These are phyloP conservation scores for Acidiella bohemica DNA, from an alignment of 495 filamentous ascomycete genomes.

Conservation along the genomic window DNA sequence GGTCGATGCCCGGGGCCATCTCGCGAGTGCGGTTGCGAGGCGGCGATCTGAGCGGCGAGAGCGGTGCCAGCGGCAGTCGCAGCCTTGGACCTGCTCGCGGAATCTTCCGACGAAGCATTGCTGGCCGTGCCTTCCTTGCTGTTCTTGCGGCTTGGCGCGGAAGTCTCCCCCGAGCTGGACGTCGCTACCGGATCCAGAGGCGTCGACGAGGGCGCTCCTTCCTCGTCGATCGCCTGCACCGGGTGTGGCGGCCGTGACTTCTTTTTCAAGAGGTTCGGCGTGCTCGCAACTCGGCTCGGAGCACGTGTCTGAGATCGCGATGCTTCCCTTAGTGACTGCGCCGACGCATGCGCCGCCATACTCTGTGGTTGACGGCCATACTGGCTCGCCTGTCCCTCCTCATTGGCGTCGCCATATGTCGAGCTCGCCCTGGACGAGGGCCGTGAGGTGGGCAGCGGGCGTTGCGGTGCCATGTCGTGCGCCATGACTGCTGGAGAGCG, in stretches of 20 bases:
- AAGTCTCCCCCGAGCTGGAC: slow-evolving; percentile 1
- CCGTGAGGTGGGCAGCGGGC: slow-evolving; percentile 5
- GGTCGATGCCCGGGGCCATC: slow-evolving; percentile 1
- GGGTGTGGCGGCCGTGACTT: slow-evolving; percentile 4
- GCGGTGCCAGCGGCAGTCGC: slow-evolving; percentile 9
- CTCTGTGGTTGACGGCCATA: slow-evolving; percentile 6
- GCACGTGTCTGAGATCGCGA: background rate
- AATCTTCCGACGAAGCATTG: background rate
- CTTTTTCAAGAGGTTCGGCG: slow-evolving; percentile 10
- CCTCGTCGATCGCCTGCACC: background rate
- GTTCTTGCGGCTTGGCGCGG: slow-evolving; percentile 3
- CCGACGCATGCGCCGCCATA: slow-evolving; percentile 17
- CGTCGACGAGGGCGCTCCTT: background rate
- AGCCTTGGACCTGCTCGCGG: background rate
- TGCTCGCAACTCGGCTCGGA: slow-evolving; percentile 7
- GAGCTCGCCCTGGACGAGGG: slow-evolving; percentile 7
- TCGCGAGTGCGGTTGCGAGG: background rate
- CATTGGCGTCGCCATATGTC: background rate
- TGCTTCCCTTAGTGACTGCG: slow-evolving; percentile 15
- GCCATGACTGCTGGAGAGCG: too few relatives aligned
- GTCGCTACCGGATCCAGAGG: slow-evolving; percentile 1
- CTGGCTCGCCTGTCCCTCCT: slow-evolving; percentile 6
- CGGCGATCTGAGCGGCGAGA: slow-evolving; percentile 7
- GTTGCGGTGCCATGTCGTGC: slow-evolving; percentile 5
- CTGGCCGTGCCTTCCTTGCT: slow-evolving; percentile 6